Conservation (phyloP, 768 basidiomycete species). For the Podaxis pistillaris region DNA sequence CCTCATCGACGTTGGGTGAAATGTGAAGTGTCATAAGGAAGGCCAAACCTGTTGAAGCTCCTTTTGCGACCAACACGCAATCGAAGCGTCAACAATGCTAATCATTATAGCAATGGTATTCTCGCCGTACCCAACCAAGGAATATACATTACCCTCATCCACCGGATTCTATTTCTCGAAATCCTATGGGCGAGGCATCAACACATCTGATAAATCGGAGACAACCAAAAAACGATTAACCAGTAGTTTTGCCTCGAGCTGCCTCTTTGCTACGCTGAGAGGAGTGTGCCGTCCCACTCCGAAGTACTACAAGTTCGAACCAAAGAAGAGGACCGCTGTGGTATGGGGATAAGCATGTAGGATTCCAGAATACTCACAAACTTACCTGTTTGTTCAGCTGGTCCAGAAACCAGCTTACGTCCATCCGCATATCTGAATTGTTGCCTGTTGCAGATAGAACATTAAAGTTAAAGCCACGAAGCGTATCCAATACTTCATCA, state of each 20-base stretch:
- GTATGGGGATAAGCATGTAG: not conserved
- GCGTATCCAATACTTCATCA: not conserved
- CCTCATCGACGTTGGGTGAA: no score
- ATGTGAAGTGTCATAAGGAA: no score
- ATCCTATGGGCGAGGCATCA: not conserved
- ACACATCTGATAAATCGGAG: not conserved
- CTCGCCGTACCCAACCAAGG: not conserved
- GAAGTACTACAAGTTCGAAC: not conserved
- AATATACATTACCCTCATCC: not conserved
- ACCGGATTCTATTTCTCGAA: not conserved
- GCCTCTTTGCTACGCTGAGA: not conserved
- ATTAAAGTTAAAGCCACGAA: not conserved
- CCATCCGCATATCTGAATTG: not conserved
- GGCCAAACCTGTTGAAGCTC: no score
- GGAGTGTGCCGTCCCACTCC: not conserved
- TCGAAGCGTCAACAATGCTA: no score
- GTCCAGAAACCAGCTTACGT: not conserved
- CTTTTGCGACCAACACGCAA: no score
- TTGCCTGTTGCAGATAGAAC: not conserved
- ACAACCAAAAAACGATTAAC: not conserved
- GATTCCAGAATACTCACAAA: not conserved
- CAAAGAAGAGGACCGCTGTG: not conserved
- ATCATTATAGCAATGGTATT: not conserved
- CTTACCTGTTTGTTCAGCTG: not conserved
- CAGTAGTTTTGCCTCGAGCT: not conserved